These are phyloP conservation scores for Lupinus albus DNA, from an alignment of 306 rosid genomes.

Conservation along the genomic window DNA sequence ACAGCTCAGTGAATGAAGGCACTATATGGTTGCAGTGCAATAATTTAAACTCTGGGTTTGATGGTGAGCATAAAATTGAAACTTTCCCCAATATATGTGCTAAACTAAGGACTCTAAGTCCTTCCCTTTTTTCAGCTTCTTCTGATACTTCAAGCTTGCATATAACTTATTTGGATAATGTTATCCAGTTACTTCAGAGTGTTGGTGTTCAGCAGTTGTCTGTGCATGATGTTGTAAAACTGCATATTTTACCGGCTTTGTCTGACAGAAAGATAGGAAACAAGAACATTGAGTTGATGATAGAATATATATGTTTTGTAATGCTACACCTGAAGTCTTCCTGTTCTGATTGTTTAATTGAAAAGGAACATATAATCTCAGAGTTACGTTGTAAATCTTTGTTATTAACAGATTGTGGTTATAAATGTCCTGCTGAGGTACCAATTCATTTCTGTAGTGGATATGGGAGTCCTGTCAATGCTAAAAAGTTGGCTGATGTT, in stretches of 20 bases:
- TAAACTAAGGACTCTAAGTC: conserved; percentile 71
- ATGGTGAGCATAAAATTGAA: conserved; percentile 60
- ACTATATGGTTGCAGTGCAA: conserved; percentile 83
- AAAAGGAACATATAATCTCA: conserved; percentile 64
- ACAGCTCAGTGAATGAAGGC: conserved; percentile 70
- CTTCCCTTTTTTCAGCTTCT: conserved; percentile 63
- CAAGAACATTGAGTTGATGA: conserved; percentile 58
- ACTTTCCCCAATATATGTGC: conserved; percentile 70
- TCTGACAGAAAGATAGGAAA: conserved; percentile 49
- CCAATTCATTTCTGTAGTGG: conserved; percentile 79
- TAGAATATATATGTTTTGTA: conserved; percentile 78
- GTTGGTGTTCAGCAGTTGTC: conserved; percentile 87
- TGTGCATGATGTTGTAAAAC: conserved; percentile 83
- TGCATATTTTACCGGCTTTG: conserved; percentile 76
- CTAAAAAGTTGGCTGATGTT: conserved; percentile 61
- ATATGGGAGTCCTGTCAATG: conserved; percentile 71
- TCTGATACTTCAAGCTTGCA: conserved; percentile 53
- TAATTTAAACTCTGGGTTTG: conserved; percentile 51
- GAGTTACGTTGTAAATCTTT: conserved; percentile 60
- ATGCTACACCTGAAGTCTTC: conserved; percentile 77
- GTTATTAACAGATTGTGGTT: conserved; percentile 75
- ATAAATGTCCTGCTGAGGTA: conserved; percentile 64
- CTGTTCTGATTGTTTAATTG: conserved; percentile 69
- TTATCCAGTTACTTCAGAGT: conserved; percentile 60
- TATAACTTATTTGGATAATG: conserved; percentile 49